Evolutionary conservation across 768 basidiomycete species (phyloP), one percentile per base, ranked within the genome.

Genomic region (Rhizopogon vesiculosus): DNA sequence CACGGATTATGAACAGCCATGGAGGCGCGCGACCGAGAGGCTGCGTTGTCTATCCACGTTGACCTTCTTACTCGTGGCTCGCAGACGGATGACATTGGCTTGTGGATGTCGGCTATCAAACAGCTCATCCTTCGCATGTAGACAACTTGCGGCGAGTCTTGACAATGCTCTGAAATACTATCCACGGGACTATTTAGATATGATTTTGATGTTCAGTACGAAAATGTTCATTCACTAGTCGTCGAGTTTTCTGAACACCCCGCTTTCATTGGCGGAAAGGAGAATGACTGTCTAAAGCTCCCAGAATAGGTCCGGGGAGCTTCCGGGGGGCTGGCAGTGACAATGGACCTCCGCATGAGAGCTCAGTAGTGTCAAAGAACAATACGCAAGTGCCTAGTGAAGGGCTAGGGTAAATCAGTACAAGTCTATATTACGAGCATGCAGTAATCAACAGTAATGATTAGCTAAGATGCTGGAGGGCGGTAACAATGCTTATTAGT

Each of bases 101-200:
- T 89, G 54, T 89, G 86, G 87, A 90, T 94, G 91, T 86, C 92
- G 12, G 92, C 89, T 7, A 72, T 96, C 56, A 96, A 96, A 71
- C 91, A 93, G 67, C 70, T 97, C 61, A 89, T 96, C 65, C 75
- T 85, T 76, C 79, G 82, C 61, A 62, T 91, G 71, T 90, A 59
- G 33, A 49, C 19, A 12, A 19, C 18, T 25, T 33, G 18, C 8
- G 18, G 3, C 7, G 12, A 22, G 18, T 35, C 5, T 29, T 33
- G 42, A n/a, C 35, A 15, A 46, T 46, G 31, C 10, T 31, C 18
- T n/a, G 25, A 25, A 25, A 4, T 54, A 54, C 42, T 35, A 50
- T 22, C 19, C 19, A 53, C 45, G 33, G 22, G 52, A 53, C 18
- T 53, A 53, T 43, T 33, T 54, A 54, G 53, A 45, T 28, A 28